A percentile compares a stretch with the other conserved stretches of the same genome.
Evolutionary conservation across 2,329 filamentous ascomycete genomes (phyloP).

Genomic region (Triangularia verruculosa): DNA sequence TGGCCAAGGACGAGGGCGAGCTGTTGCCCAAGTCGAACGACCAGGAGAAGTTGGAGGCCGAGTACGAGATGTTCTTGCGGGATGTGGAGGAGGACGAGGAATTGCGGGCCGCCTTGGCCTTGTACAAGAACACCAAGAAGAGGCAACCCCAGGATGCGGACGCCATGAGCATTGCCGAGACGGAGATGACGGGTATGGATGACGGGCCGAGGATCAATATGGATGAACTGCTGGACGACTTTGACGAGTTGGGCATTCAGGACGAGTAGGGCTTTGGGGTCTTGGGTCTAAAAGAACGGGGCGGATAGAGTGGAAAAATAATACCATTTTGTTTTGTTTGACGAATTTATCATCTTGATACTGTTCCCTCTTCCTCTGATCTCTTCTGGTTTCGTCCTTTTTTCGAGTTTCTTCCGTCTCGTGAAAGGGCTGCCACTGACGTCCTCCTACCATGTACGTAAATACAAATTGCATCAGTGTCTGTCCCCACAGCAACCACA

Average conservation of each 20-base stretch:
- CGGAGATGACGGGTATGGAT: constrained; percentile 52
- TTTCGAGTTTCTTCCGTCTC: too few species aligned
- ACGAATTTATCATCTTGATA: neutral
- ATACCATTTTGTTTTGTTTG: neutral
- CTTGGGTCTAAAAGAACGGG: neutral
- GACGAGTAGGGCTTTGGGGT: constrained; percentile 37
- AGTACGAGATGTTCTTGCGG: constrained; percentile 95
- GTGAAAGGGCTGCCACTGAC: too few species aligned
- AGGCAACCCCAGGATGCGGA: constrained; percentile 42
- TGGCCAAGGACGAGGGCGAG: constrained; percentile 86
- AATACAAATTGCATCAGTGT: too few species aligned
- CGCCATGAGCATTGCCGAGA: constrained; percentile 64
- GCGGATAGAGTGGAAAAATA: neutral
- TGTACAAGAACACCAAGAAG: constrained; percentile 71
- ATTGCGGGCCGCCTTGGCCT: constrained; percentile 73
- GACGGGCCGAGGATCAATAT: constrained; percentile 69
- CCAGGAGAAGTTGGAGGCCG: constrained; percentile 81
- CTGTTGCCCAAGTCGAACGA: constrained; percentile 83
- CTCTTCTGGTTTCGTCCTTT: neutral
- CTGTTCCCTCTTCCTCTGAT: neutral
- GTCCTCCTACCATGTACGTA: too few species aligned
- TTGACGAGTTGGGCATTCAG: constrained; percentile 79
- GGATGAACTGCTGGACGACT: constrained; percentile 84
- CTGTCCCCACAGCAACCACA: neutral
- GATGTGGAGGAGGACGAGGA: constrained; percentile 97